A percentile compares a stretch with the other conserved stretches of the same genome.
phyloP scores from a whole-genome alignment of 2,329 filamentous ascomycete species.

The Phaeosphaeria sp. region DNA sequence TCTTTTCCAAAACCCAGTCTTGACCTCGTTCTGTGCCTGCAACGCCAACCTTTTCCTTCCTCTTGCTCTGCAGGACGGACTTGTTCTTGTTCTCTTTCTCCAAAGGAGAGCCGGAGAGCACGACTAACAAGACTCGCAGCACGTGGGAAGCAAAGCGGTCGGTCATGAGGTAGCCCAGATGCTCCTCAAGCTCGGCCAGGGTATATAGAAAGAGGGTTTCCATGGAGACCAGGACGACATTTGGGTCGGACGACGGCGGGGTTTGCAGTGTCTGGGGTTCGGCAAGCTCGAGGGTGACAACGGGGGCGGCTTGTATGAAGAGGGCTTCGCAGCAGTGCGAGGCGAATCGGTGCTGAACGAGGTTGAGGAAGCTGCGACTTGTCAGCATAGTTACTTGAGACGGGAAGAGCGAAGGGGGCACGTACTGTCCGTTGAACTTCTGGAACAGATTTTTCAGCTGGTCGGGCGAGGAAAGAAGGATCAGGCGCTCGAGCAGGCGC shows the following conservation, averaged over 20 bases:
- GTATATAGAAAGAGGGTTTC: slow-evolving; percentile 85
- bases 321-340: slow-evolving; percentile 97
- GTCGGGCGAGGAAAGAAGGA: slow-evolving; percentile 75
- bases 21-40: slow-evolving; percentile 60
- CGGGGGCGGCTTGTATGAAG: slow-evolving; percentile 80
- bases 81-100: slow-evolving; percentile 70
- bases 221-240: slow-evolving; percentile 68
- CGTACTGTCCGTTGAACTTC: slow-evolving; percentile 78
- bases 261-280: slow-evolving; percentile 53
- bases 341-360: slow-evolving; percentile 94
- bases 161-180: slow-evolving; percentile 82
- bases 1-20: slow-evolving; percentile 42
- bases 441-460: slow-evolving; percentile 89
- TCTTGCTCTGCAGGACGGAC: slow-evolving; percentile 85
- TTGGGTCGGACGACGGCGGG: slow-evolving; percentile 55
- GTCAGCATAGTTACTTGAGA: slow-evolving; percentile 16
- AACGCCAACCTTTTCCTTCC: slow-evolving; percentile 79
- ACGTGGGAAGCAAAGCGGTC: slow-evolving; percentile 91
- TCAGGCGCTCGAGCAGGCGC: slow-evolving; percentile 87
- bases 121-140: slow-evolving; percentile 81
- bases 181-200: slow-evolving; percentile 85
- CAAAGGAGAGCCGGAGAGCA: slow-evolving; percentile 83
- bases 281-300: slow-evolving; percentile 75
- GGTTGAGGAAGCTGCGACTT: slow-evolving; percentile 70
- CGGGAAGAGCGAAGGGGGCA: slow-evolving; percentile 15